Evolutionary conservation across 1,139 yeast species (phyloP).

Genomic region (Kodamaea sp.): DNA sequence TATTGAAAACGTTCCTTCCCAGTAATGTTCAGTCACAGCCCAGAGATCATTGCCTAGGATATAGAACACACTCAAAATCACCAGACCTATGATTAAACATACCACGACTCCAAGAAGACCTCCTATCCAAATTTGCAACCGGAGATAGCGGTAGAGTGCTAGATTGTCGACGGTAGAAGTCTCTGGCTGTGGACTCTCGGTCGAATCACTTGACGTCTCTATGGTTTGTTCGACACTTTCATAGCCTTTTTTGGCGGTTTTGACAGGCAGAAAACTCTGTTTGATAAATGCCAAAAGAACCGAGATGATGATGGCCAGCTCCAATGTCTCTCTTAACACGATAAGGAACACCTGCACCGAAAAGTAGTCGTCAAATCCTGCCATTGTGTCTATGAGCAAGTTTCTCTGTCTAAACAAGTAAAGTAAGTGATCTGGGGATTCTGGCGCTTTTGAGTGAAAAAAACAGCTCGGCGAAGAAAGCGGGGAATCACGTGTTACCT

Average conservation of each 20-base stretch:
- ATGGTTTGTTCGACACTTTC: background rate
- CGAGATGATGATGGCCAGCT: conserved; percentile 48
- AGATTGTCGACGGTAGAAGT: background rate
- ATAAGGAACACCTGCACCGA: conserved; percentile 49
- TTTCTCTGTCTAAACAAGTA: no score
- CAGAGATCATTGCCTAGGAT: conserved; percentile 42
- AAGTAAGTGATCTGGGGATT: no score
- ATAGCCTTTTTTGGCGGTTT: background rate
- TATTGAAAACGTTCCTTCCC: conserved; percentile 49
- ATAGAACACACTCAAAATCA: conserved; percentile 39
- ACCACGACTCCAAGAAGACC: conserved; percentile 40
- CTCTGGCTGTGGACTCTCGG: conserved; percentile 1
- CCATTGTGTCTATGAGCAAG: conserved; percentile 19
- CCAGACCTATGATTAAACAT: conserved; percentile 39
- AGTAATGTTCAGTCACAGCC: conserved; percentile 47
- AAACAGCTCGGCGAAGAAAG: no score
- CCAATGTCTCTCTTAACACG: conserved; percentile 47
- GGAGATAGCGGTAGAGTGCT: conserved; percentile 22
- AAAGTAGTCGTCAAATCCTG: conserved; percentile 34
- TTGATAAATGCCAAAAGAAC: conserved; percentile 45
- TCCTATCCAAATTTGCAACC: conserved; percentile 45
- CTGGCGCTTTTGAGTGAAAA: no score
- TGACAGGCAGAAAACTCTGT: conserved; percentile 27
- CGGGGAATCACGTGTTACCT: background rate
- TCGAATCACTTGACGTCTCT: background rate